Evolutionary conservation across 345 rosid species (phyloP), one percentile per base, ranked within the genome.

Genomic region (Toxicodendron radicans): DNA sequence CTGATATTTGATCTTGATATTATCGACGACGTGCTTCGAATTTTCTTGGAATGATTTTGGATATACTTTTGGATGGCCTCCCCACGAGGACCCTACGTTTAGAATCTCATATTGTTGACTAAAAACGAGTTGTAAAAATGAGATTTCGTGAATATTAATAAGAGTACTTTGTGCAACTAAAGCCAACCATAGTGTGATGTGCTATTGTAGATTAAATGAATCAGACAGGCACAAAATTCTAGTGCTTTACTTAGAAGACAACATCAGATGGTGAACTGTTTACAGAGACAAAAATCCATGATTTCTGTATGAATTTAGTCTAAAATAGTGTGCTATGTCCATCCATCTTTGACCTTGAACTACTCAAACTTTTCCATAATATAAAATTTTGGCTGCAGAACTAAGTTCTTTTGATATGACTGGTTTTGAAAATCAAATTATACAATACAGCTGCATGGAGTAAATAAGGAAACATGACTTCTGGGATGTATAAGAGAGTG

Each of bases 201-300:
- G 24, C 20, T 24, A 38, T 18, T 58, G 24, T 23, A 12, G 43
- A 21, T 20, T 6, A 24, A 66, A 45, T 46, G 56, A 66, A 66
- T 12, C 56, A 49, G 56, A 66, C 70, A 49, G 18, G 58, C 58
- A 18, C 30, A 49, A 13, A 23, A 72, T 72, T 20, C 32, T 18
- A 27, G 35, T 20, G 58, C 14, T 30, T 60, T 9, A 48, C 12
- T 30, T 46, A 18, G 38, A 30, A 59, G 58, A 32, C 72, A 68
- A 35, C 7, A 23, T 17, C 7, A 0, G 21, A 17, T 38, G 43
- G 23, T 2, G 1, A 46, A 58, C 10, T 48, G 38, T 46, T 7
- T 30, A 46, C 17, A 12, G n/a, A n/a, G 66, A 71, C 75, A 48
- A 49, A 48, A 46, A 12, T n/a, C 75, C 75, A 30, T 32, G 45